Base-by-base conservation (phyloP, 305 asterid species). In the Fraxinus sp. region DNA sequence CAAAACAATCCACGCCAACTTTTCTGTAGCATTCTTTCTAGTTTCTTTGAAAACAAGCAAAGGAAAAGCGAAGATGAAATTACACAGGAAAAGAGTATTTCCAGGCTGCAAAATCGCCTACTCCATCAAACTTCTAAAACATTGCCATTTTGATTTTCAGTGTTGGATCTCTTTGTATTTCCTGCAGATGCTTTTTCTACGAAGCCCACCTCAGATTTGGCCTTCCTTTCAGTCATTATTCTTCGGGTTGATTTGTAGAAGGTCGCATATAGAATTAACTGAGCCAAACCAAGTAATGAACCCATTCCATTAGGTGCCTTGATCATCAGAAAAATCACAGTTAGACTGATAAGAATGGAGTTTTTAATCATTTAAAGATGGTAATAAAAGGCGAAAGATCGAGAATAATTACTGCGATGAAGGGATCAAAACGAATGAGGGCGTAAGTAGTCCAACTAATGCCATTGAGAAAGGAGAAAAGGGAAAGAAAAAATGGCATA, bases 231-330 rank as follows among this genome's bases (percentile, higher is more conserved):
- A 1, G 93, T 96, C 77, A 90, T 71, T 2, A 87, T 90, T 81
- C 89, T 88, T 72, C 90, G 85, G 0, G 97, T 93, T 16, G 94
- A 90, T 22, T 82, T 90, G 85, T 95, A 94, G 83, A 85, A 95
- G 10, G 88, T 82, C 0, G 95, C 98, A 72, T 94, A 95, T 1
- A 95, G 79, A 2, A 94, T 0, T 6, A 95, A 81, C 20, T 95
- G 99, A 81, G 92, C 92, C 87, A 93, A 85, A 79, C 95, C 98
- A 39, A 95, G 93, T 14, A 86, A 10, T 0, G 91, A 13, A 41
- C 99, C 99, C 85, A 86, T 83, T 62, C 90, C 92, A 80, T 93
- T 95, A 0, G 99, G 97, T 9, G 90, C 90, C 98, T 95, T 84
- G 16, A 11, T 77, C 76, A 71, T 73, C 80, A 57, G 4, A 71